Evolutionary conservation across 2,329 filamentous ascomycete species (phyloP).

Genomic region (Samsoniella hepiali): DNA sequence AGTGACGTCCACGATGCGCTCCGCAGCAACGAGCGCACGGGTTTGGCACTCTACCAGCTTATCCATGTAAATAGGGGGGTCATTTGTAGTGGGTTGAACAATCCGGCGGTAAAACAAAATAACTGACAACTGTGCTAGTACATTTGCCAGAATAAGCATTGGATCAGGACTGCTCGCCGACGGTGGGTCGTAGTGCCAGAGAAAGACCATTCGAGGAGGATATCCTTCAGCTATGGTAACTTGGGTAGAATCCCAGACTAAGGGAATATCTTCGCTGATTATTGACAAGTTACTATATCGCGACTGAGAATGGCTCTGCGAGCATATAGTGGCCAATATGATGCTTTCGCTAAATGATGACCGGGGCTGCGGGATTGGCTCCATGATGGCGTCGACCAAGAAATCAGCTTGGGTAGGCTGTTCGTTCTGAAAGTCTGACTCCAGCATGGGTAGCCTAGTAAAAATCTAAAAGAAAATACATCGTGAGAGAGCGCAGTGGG

Average conservation of each 20-base stretch:
- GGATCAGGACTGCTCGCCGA: neutral
- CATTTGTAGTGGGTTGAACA: neutral
- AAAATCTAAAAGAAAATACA: slow-evolving; percentile 28
- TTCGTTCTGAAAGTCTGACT: slow-evolving; percentile 35
- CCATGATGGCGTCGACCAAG: slow-evolving; percentile 30
- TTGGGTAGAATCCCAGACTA: neutral
- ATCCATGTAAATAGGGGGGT: neutral
- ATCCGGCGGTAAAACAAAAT: neutral
- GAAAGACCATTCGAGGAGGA: neutral
- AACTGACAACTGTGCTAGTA: neutral
- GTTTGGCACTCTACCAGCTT: neutral
- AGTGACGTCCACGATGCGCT: neutral
- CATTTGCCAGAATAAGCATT: neutral
- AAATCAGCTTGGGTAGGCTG: slow-evolving; percentile 27
- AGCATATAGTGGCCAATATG: slow-evolving; percentile 29
- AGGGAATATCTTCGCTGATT: neutral
- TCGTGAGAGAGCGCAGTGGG: neutral
- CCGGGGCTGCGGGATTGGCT: slow-evolving; percentile 23
- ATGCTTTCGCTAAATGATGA: slow-evolving; percentile 34
- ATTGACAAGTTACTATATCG: neutral
- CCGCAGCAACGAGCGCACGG: neutral
- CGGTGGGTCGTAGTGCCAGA: neutral
- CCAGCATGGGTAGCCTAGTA: slow-evolving; percentile 35
- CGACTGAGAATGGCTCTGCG: neutral
- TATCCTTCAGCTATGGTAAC: neutral